These are phyloP conservation scores for Iris pallida DNA, from an alignment of 116 monocot genomes.

Conservation along the genomic window DNA sequence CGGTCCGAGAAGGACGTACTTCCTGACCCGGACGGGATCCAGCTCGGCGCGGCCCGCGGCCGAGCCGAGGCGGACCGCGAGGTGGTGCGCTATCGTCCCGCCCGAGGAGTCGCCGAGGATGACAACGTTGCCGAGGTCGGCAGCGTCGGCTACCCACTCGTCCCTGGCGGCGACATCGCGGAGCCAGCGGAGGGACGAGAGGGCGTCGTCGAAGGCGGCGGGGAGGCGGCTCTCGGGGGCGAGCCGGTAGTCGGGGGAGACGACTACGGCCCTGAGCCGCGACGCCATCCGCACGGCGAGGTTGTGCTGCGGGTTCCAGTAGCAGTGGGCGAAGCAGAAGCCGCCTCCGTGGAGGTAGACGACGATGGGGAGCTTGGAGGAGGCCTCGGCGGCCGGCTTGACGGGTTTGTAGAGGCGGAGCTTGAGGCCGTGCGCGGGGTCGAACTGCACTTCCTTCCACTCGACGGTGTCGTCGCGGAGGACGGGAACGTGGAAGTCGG, in stretches of 20 bases:
- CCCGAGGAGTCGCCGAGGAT: slow-evolving; percentile 55
- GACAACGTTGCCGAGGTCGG: slow-evolving; percentile 33
- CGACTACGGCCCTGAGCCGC: slow-evolving; percentile 33
- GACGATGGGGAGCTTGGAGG: slow-evolving; percentile 26
- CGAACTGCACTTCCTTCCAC: slow-evolving; percentile 21
- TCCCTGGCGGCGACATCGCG: slow-evolving; percentile 1
- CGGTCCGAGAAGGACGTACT: slow-evolving; percentile 37
- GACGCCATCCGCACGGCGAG: slow-evolving; percentile 42
- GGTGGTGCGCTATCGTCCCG: slow-evolving; percentile 50
- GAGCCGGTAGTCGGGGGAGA: slow-evolving; percentile 60
- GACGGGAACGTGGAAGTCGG: slow-evolving; percentile 29
- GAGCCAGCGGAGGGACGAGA: slow-evolving; percentile 34
- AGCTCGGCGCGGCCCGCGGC: slow-evolving; percentile 11
- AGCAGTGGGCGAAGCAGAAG: slow-evolving; percentile 54
- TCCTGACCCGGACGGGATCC: slow-evolving; percentile 21
- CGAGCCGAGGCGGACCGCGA: slow-evolving; percentile 28
- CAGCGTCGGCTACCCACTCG: slow-evolving; percentile 12
- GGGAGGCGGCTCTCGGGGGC: slow-evolving; percentile 62
- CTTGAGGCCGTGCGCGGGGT: slow-evolving; percentile 12
- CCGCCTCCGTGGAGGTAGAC: slow-evolving; percentile 69
- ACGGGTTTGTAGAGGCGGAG: slow-evolving; percentile 31
- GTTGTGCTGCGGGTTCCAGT: slow-evolving; percentile 45
- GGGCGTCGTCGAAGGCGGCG: slow-evolving; percentile 42
- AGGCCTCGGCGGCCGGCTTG: background rate
- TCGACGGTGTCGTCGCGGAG: slow-evolving; percentile 34